Evolutionary conservation across 1,284 basidiomycete genomes (phyloP).

Genomic region (Trametes sp.): DNA sequence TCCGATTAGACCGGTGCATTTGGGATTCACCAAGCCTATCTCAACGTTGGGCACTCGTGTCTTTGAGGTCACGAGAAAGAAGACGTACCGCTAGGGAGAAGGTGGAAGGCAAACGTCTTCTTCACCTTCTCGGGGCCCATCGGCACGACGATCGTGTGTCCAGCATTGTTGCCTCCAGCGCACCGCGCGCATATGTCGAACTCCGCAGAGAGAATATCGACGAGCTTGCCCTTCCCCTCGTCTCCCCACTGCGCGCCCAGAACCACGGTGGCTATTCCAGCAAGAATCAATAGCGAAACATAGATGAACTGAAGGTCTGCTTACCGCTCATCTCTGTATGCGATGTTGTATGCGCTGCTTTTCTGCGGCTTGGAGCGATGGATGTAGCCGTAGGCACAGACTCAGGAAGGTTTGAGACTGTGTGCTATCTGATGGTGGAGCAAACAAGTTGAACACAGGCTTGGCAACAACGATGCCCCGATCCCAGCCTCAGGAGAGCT

Average conservation of each 20-base stretch:
- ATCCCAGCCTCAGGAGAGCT: neutral
- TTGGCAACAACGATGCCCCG: neutral
- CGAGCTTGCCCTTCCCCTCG: constrained; percentile 96
- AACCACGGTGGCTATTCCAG: constrained; percentile 69
- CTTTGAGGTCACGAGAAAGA: constrained; percentile 9
- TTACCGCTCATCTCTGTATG: constrained; percentile 26
- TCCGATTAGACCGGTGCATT: constrained; percentile 90
- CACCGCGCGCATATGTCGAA: constrained; percentile 95
- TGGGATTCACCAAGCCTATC: constrained; percentile 88
- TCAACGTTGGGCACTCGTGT: neutral
- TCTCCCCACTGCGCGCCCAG: constrained; percentile 96
- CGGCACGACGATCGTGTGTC: constrained; percentile 96
- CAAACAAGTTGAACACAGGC: constrained; percentile 8
- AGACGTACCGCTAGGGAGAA: constrained; percentile 88
- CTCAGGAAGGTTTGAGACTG: neutral
- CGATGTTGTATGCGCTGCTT: neutral
- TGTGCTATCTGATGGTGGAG: constrained; percentile 16
- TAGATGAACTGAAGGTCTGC: neutral
- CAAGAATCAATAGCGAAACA: neutral
- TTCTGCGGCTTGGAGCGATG: neutral
- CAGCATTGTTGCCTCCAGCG: constrained; percentile 98
- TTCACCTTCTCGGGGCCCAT: constrained; percentile 68
- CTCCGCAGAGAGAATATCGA: constrained; percentile 90
- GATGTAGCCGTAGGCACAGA: neutral
- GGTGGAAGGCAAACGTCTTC: constrained; percentile 95